Base-by-base conservation (phyloP, 371 early-diverging fungal genomes). In the Mucor mucedo region DNA sequence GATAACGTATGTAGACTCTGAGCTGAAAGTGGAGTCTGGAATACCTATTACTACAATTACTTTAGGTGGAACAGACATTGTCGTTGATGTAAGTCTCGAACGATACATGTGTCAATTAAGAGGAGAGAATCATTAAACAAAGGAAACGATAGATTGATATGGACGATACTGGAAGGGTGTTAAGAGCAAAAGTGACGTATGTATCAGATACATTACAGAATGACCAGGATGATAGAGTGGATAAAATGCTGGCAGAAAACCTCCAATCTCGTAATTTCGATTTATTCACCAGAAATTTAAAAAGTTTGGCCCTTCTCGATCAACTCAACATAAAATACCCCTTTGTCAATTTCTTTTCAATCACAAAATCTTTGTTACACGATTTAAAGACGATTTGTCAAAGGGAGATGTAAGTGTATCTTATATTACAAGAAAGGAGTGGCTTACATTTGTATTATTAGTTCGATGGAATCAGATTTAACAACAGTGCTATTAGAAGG, bases 61-160 rank as follows among this genome's bases (percentile, higher is more conserved):
- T 1, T 58, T 84, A 4, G 87, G 84, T 44, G 87, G 87, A 16
- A 84, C 73, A 6, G 78, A 81, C 8, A 86, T 86, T 72, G 87
- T 86, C 32, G 69, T 86, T 49, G 87, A 86, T 73, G 87, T 86
- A 76, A 52, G 81, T 47, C 11, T 16, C 16, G 9, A 21, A 21
- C 21, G 9, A 29, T 38, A 6, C 29, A 4, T 64, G 21, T 30
- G 21, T 21, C 21, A 21, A 21, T 21, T 0, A 0, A 21, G 21
- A 21, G 21, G 21, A 21, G 21, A 21, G 21, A 21, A 21, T 21
- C 1, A 21, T 21, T 21, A 21, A 21, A 21, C 21, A 21, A 21
- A 21, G 21, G 21, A 21, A 21, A 21, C 21, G 21, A 21, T 21
- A 86, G 87, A 84, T 86, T 42, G 84, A 84, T 54, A 75, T 86